Percentiles rank a stretch among this genome's conserved stretches.
These are phyloP conservation scores for Closterium sp. DNA, from an alignment of 139 green algal genomes.

Conservation along the genomic window DNA sequence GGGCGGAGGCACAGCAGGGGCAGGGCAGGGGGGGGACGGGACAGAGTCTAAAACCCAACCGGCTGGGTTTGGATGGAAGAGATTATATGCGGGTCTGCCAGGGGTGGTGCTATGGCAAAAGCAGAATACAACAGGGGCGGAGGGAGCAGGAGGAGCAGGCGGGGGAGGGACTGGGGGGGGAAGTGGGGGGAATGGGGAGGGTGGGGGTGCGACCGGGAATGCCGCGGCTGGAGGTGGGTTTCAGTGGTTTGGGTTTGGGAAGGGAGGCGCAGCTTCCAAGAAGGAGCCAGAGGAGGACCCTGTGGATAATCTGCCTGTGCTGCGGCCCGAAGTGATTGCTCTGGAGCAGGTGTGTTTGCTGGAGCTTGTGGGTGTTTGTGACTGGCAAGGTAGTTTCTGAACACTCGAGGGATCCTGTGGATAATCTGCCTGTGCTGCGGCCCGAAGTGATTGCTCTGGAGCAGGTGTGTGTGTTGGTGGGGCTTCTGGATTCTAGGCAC, in stretches of 20 bases:
- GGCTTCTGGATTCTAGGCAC: too few relatives aligned
- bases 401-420: neutral
- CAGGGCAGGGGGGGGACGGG: too few relatives aligned
- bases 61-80: neutral
- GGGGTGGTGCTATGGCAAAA: neutral
- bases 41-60: neutral
- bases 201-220: too few relatives aligned
- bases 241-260: neutral
- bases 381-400: too few relatives aligned
- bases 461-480: too few relatives aligned
- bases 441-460: neutral
- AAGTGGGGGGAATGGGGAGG: neutral
- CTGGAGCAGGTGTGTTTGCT: neutral
- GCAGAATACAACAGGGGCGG: neutral
- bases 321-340: neutral
- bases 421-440: neutral
- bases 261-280: neutral
- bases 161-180: neutral
- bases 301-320: constrained; percentile 2
- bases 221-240: neutral
- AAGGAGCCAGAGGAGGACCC: constrained; percentile 5
- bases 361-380: neutral
- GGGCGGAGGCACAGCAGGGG: neutral
- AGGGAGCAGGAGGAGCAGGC: too few relatives aligned
- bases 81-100: neutral